These are phyloP conservation scores for Ascochyta koolunga DNA, from an alignment of 2,329 filamentous ascomycete genomes.

Conservation along the genomic window DNA sequence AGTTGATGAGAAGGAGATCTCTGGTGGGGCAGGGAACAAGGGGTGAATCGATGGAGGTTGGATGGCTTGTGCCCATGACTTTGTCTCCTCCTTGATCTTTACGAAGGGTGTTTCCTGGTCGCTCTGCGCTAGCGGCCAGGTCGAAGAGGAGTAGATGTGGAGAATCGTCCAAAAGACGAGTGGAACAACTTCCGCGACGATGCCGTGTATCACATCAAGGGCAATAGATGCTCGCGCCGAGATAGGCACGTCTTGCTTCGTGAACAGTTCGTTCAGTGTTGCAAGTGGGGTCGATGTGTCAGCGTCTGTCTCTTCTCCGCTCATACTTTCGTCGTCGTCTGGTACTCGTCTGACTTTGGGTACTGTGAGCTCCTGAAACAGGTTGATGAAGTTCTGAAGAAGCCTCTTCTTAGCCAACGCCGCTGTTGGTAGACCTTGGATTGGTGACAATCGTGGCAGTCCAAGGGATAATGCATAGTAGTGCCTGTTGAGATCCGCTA, in stretches of 20 bases:
- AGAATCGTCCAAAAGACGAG: slow-evolving; percentile 43
- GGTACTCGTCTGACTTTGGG: slow-evolving; percentile 35
- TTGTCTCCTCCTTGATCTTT: slow-evolving; percentile 38
- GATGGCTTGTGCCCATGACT: slow-evolving; percentile 36
- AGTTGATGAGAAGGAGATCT: slow-evolving; percentile 32
- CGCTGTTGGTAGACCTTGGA: slow-evolving; percentile 52
- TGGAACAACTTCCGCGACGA: slow-evolving; percentile 39
- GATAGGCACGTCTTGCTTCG: slow-evolving; percentile 34
- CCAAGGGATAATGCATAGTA: slow-evolving; percentile 62
- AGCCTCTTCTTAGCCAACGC: slow-evolving; percentile 43
- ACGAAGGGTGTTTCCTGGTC: slow-evolving; percentile 24
- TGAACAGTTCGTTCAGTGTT: slow-evolving; percentile 40
- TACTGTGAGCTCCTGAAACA: slow-evolving; percentile 37
- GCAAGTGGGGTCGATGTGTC: slow-evolving; percentile 41
- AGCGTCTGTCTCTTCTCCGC: slow-evolving; percentile 42
- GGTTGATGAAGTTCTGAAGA: slow-evolving; percentile 32
- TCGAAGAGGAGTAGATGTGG: slow-evolving; percentile 34
- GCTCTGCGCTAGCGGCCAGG: slow-evolving; percentile 8
- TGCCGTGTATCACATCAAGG: slow-evolving; percentile 36
- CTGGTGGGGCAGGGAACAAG: slow-evolving; percentile 43
- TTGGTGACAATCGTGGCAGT: slow-evolving; percentile 61
- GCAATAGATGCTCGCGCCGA: slow-evolving; percentile 38
- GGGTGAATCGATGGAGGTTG: slow-evolving; percentile 47
- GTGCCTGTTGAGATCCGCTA: slow-evolving; percentile 61
- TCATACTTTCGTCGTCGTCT: slow-evolving; percentile 43